Conservation (phyloP, 441 rosid genomes). For the Arabidopsis lyrata region DNA sequence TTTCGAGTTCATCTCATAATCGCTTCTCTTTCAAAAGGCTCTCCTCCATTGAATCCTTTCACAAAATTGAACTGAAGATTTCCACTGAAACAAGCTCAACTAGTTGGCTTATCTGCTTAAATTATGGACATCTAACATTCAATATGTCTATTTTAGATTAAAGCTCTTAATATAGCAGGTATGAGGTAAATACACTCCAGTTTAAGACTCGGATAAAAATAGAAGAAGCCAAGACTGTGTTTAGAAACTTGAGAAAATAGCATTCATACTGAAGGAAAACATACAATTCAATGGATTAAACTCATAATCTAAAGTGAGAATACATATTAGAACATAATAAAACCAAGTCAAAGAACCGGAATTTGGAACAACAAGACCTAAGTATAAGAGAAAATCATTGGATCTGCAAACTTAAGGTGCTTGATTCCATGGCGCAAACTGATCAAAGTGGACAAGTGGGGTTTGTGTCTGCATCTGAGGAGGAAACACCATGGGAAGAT, state of each 20-base stretch:
- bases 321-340: background rate
- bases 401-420: background rate
- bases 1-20: background rate
- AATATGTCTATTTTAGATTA: background rate
- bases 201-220: background rate
- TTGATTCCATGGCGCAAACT: background rate
- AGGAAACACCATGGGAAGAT: background rate
- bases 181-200: too few species aligned
- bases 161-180: background rate
- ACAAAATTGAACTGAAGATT: too few species aligned
- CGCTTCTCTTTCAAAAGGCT: background rate
- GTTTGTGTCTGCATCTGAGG: conserved; percentile 9
- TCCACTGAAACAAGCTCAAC: background rate
- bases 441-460: background rate
- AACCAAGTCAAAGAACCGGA: background rate
- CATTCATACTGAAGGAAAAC: background rate
- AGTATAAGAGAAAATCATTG: background rate
- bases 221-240: background rate
- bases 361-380: background rate
- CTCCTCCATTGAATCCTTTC: background rate
- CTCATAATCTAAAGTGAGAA: background rate
- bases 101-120: background rate
- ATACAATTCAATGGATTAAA: background rate
- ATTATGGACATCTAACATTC: background rate
- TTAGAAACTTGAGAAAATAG: background rate